Evolutionary conservation across 805 yeast genomes (phyloP), one percentile per base, ranked within the genome.

Genomic region (Candida tallmaniae): DNA sequence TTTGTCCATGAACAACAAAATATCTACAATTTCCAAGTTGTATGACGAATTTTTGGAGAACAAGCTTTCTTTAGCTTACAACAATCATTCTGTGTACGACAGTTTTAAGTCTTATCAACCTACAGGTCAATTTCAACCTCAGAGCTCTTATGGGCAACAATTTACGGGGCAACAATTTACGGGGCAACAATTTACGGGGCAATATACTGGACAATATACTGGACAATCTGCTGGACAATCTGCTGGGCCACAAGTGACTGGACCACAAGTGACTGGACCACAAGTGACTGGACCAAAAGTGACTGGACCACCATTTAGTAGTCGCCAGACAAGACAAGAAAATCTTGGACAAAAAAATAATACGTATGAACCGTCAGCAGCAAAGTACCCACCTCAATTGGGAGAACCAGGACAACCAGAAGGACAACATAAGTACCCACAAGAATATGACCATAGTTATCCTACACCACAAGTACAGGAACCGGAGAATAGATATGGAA

Each of bases 1-100:
- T 41, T 71, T 83, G 42, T 85, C 83, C 31, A 67, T 84, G 76
- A 86, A 83, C 58, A 74, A 82, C 31, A 86, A 88, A 48, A 72
- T 88, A 35, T 80, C 83, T 35, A 79, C 87, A 4, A 80, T 86
- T 21, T 74, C 79, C 50, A 72, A 82, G 41, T 64, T 82, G n/a
- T 88, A 87, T 48, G 95, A 87, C 53, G 74, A 73, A 40, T 69
- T 83, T 32, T 64, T 87, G 39, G 95, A 88, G 40, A 42, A 50
- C n/a, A 62, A 63, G 40, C 55, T 64, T 39, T 51, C 45, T 36
- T 50, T 53, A 40, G 70, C 68, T 1, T 65, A 62, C 45, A 57
- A 59, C 25, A 52, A 45, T 36, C 68, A 62, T 27, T 23, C 28
- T 16, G 18, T 10, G n/a, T 20, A 20, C 10, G 23, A 20, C 10